Evolutionary conservation across 139 green algal species (phyloP), one percentile per base, ranked within the genome.

Genomic region (Chlorella sp.): DNA sequence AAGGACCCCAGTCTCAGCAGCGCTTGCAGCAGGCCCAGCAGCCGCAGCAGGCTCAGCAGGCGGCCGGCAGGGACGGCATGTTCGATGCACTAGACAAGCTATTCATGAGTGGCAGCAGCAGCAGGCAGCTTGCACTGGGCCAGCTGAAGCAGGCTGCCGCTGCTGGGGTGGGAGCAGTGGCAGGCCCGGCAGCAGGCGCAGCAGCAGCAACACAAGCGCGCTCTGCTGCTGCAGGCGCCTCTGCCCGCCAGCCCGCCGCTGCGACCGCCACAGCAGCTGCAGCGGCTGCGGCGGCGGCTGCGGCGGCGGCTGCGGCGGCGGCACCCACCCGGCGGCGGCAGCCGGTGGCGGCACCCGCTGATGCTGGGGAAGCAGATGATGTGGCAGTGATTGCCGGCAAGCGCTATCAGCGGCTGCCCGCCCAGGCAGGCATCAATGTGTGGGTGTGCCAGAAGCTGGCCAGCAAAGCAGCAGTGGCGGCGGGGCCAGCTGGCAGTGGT

Each of bases 11-110:
- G 65, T 6, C 41, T 25, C 28, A 30, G 82, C 55, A 39, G 36
- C 57, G n/a, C n/a, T n/a, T 23, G 74, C 70, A 39, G 44, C 55
- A 71, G 30, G 16, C 11, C 70, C 25, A 17, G 26, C 17, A 30
- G 47, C 2, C 4, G 44, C 67, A 51, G 44, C 41, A 74, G 20
- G 34, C 1, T 36, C 70, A 55, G 39, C 25, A 55, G 67, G 67
- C 67, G 13, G 16, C 17, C 34, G 34, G 36, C 36, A 55, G 7
- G 36, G 75, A 26, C 4, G 63, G 74, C 57, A 85, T 89, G 60
- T 89, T 89, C 89, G 86, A 78, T 36, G 82, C 57, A 0, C 63
- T 89, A 12, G 86, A 89, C 23, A 18, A 64, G n/a, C 60, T 88
- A 0, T 88, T 89, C 39, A 85, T 85, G 67, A 32, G 60, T 23